Conservation (phyloP, 2,329 filamentous ascomycete species). For the Monilinia fructicola region DNA sequence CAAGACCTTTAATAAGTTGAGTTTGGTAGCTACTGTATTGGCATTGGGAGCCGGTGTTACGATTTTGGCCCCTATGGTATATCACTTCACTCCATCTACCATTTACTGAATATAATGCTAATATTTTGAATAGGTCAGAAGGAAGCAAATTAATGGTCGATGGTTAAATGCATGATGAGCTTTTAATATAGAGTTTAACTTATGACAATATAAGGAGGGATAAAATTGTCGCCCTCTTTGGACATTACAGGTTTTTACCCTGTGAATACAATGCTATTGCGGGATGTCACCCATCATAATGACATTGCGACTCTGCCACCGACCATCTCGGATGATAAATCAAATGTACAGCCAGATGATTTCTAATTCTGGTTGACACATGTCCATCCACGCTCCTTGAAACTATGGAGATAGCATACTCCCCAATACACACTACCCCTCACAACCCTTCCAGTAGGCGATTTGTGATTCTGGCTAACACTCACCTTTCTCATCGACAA, state of each 20-base stretch:
- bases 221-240: background rate
- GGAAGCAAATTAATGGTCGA: slow-evolving; percentile 66
- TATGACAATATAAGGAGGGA: slow-evolving; percentile 13
- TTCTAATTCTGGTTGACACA: background rate
- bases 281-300: background rate
- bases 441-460: background rate
- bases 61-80: slow-evolving; percentile 81
- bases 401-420: background rate
- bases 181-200: slow-evolving; percentile 23
- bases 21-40: slow-evolving; percentile 78
- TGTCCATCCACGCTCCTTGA: background rate
- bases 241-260: background rate
- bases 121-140: slow-evolving; percentile 49
- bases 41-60: slow-evolving; percentile 75
- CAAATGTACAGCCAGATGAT: background rate
- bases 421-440: too few relatives aligned
- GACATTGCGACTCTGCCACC: background rate
- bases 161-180: slow-evolving; percentile 48
- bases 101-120: slow-evolving; percentile 36
- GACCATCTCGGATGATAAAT: background rate
- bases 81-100: slow-evolving; percentile 40
- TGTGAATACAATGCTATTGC: background rate
- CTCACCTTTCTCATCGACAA: background rate
- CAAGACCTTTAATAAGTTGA: slow-evolving; percentile 88
- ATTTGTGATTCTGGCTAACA: background rate